Base-by-base conservation (phyloP, 495 filamentous ascomycete species). In the Neurospora terricola region DNA sequence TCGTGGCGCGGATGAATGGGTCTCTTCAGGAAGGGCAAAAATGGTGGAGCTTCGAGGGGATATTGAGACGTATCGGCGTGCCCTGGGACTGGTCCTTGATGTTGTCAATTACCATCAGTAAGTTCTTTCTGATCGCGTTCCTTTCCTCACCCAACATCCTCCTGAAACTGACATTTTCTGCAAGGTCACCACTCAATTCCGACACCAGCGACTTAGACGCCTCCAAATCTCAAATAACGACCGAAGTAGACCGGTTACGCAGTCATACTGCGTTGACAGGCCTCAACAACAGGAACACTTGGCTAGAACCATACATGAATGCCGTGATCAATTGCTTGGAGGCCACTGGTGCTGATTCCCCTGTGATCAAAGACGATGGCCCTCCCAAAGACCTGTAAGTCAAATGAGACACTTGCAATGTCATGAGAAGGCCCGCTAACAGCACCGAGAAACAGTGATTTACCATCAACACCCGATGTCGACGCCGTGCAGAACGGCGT, bases 41-140 rank as follows among this genome's bases (percentile, higher is more conserved):
- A 76, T 79, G 5, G 69, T 54, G 14, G 37, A 45, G 12, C 76
- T 75, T 27, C 71, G 73, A 8, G 69, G 34, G 10, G 73, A 72
- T 27, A 38, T 80, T 2, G 73, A 69, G 14, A 73, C 48, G 7
- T 75, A 77, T 39, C 75, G 78, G 1, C 72, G 73, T 30, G 75
- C 74, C 2, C 37, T 81, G 18, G 73, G 45, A 4, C 68, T 80
- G 38, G 75, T 74, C 5, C 70, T 80, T 8, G 77, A 81, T 11
- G 73, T 78, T 7, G 74, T 76, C 4, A 76, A 38, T 30, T 43
- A 80, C 73, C 78, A 73, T 18, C 54, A 66, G 54, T 66, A 18
- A 34, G 54, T 18, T 71, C 70, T 39, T 10, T 16, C 37, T 14
- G 0, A 40, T 40, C 11, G 68, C 9, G 14, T 6, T 27, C 23